A percentile compares a stretch with the other conserved stretches of the same genome.
Conservation (phyloP, 352 stramenopile species). For the Phytophthora macrochlamydospora region DNA sequence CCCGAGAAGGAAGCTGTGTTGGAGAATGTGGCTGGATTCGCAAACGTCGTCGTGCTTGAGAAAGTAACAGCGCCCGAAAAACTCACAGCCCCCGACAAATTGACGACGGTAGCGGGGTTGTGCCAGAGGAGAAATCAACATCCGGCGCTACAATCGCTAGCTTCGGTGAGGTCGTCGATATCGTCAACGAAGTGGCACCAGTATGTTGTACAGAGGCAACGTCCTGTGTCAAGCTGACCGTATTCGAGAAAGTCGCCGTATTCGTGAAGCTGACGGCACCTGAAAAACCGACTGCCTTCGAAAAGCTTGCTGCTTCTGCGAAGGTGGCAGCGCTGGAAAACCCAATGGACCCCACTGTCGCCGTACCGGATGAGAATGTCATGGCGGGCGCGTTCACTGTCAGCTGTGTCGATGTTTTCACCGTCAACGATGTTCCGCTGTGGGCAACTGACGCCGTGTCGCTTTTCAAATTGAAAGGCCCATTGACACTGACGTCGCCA, state of each 20-base stretch:
- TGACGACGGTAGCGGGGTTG: neutral
- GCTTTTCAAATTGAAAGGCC: constrained; percentile 28
- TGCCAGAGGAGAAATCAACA: constrained; percentile 3
- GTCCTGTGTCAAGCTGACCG: constrained; percentile 28
- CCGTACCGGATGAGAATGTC: constrained; percentile 1
- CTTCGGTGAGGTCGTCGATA: constrained; percentile 21
- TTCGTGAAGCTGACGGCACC: constrained; percentile 35
- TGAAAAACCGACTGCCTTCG: neutral
- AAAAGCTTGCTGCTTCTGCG: constrained; percentile 12
- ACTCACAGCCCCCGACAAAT: constrained; percentile 7
- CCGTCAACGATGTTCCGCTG: constrained; percentile 33
- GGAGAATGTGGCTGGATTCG: constrained; percentile 10
- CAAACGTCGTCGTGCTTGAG: constrained; percentile 8
- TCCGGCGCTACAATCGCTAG: constrained; percentile 11
- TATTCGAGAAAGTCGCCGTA: constrained; percentile 22
- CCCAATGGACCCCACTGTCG: neutral
- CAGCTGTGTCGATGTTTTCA: constrained; percentile 21
- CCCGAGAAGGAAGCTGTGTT: neutral
- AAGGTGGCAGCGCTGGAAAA: constrained; percentile 11
- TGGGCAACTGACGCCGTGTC: constrained; percentile 32
- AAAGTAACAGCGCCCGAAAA: constrained; percentile 8
- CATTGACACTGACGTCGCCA: constrained; percentile 33
- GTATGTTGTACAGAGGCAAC: constrained; percentile 35
- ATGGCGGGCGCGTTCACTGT: neutral
- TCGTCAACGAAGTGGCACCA: constrained; percentile 35